Percentiles rank a stretch among this genome's conserved stretches.
Conservation (phyloP, 768 basidiomycete species). For the Mycena kentingensis region DNA sequence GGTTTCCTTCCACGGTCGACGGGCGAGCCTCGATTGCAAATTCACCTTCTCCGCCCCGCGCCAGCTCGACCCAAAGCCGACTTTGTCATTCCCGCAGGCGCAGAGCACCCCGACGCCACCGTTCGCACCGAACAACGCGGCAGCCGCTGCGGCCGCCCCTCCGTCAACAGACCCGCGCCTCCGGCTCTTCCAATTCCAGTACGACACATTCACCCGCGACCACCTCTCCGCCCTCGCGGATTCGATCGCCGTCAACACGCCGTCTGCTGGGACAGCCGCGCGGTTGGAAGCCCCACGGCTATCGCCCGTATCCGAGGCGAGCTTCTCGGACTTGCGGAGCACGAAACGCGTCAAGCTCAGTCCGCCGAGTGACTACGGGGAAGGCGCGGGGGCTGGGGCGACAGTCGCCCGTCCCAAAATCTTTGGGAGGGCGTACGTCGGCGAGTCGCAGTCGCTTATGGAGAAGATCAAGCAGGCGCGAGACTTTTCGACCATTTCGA, state of each 20-base stretch:
- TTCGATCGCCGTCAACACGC: slow-evolving; percentile 83
- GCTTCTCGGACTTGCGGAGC: slow-evolving; percentile 63
- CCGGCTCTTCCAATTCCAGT: slow-evolving; percentile 89
- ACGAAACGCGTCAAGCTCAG: slow-evolving; percentile 82
- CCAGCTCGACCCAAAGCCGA: slow-evolving; percentile 29
- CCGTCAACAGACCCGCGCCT: slow-evolving; percentile 71
- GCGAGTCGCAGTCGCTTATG: slow-evolving; percentile 78
- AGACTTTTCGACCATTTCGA: slow-evolving; percentile 77
- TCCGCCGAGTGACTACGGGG: slow-evolving; percentile 59
- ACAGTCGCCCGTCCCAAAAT: slow-evolving; percentile 51
- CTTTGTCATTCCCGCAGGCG: slow-evolving; percentile 54
- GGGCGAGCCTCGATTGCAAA: slow-evolving; percentile 52
- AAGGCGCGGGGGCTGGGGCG: slow-evolving; percentile 49
- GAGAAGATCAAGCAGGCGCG: slow-evolving; percentile 76
- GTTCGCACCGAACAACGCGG: slow-evolving; percentile 24
- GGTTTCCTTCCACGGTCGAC: slow-evolving; percentile 46
- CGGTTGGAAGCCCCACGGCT: slow-evolving; percentile 46
- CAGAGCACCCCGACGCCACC: slow-evolving; percentile 61
- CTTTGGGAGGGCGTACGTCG: slow-evolving; percentile 68
- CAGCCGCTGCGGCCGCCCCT: slow-evolving; percentile 27
- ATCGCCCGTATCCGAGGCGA: slow-evolving; percentile 51
- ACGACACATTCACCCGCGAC: slow-evolving; percentile 94
- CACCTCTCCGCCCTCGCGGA: slow-evolving; percentile 94
- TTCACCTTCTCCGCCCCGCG: slow-evolving; percentile 78
- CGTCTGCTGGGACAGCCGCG: slow-evolving; percentile 55